Conservation (phyloP, 495 filamentous ascomycete genomes). For the Tetracladium setigerum region DNA sequence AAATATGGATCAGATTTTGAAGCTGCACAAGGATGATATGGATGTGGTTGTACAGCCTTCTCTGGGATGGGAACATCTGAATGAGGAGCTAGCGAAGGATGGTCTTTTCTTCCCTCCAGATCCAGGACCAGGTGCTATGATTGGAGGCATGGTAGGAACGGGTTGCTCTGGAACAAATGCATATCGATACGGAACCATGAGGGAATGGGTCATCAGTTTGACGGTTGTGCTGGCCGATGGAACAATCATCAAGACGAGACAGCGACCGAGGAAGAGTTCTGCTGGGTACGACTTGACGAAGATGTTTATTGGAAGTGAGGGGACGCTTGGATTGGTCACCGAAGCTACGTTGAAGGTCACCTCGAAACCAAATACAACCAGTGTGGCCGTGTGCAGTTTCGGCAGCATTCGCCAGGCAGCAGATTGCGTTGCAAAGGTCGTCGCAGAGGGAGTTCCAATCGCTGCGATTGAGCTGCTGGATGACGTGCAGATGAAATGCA, state of each 20-base stretch:
- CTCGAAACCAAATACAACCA: slow-evolving; percentile 64
- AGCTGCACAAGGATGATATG: slow-evolving; percentile 64
- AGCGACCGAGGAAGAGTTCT: slow-evolving; percentile 67
- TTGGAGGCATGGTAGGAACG: slow-evolving; percentile 94
- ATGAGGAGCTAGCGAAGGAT: slow-evolving; percentile 59
- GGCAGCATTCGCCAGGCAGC: slow-evolving; percentile 70
- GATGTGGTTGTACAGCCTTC: slow-evolving; percentile 79
- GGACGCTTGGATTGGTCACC: slow-evolving; percentile 83
- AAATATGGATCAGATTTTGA: slow-evolving; percentile 66
- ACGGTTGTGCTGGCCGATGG: slow-evolving; percentile 93
- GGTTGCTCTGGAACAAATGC: slow-evolving; percentile 92
- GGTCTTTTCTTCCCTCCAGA: slow-evolving; percentile 80
- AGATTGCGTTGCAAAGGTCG: slow-evolving; percentile 70
- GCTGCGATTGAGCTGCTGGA: slow-evolving; percentile 90
- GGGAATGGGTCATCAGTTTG: slow-evolving; percentile 86
- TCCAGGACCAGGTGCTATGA: slow-evolving; percentile 76
- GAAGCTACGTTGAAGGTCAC: slow-evolving; percentile 81
- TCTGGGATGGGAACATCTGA: slow-evolving; percentile 71
- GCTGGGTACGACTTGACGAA: slow-evolving; percentile 85
- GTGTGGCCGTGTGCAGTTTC: slow-evolving; percentile 84
- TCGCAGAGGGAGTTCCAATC: slow-evolving; percentile 72
- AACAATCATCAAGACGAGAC: slow-evolving; percentile 80
- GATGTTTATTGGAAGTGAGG: slow-evolving; percentile 86
- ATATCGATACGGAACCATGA: slow-evolving; percentile 92
- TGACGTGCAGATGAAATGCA: slow-evolving; percentile 89